Evolutionary conservation across 495 filamentous ascomycete genomes (phyloP).

Genomic region (Ramalina intermedia): DNA sequence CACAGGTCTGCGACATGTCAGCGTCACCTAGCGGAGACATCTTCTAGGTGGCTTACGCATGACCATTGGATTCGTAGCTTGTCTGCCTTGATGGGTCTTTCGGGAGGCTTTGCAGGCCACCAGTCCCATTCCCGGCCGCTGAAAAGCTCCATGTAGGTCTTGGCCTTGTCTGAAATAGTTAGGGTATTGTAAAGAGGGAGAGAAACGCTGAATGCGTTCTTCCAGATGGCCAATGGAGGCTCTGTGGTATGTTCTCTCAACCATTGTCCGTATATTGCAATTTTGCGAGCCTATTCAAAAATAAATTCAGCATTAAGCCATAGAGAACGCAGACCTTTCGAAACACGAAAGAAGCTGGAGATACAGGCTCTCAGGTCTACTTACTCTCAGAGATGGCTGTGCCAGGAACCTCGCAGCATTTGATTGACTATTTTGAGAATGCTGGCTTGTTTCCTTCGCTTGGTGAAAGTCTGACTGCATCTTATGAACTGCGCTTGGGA

Average conservation of each 20-base stretch:
- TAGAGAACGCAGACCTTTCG: no score
- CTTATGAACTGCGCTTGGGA: no score
- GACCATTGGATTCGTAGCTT: conserved; percentile 3
- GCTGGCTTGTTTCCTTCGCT: no score
- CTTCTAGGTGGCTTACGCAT: neutral
- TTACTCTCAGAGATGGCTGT: no score
- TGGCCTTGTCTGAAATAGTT: neutral
- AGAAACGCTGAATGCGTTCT: neutral
- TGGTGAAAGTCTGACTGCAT: no score
- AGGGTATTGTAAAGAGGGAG: neutral
- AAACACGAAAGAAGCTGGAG: no score
- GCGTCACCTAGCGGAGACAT: no score
- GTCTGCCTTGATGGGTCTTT: neutral
- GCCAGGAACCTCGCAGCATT: no score
- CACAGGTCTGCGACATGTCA: neutral
- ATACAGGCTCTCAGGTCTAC: no score
- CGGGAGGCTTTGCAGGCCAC: neutral
- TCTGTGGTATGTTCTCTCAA: neutral
- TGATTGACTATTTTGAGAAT: no score
- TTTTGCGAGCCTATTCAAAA: no score
- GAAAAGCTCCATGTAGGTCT: neutral
- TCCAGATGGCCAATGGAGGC: neutral
- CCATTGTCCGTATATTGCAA: neutral
- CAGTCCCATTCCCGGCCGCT: conserved; percentile 6
- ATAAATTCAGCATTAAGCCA: no score